A percentile compares a stretch with the other conserved stretches of the same genome.
Evolutionary conservation across 108 stramenopile genomes (phyloP).

Genomic region (Licmophora abbreviata): DNA sequence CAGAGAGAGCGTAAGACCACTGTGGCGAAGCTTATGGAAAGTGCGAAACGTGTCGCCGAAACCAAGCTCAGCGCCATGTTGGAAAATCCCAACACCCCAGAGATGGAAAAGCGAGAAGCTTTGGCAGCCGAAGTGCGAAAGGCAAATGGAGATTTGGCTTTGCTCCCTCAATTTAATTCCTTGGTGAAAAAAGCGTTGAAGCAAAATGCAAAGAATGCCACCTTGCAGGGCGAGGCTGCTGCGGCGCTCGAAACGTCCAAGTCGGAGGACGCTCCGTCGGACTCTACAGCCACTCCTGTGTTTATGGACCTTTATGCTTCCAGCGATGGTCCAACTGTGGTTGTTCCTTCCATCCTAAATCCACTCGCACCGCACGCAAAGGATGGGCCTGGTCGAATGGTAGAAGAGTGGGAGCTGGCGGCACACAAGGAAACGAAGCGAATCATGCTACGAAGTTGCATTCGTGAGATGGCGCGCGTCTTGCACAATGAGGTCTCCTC

Average conservation of each 20-base stretch:
- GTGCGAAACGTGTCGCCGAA: slow-evolving; percentile 3
- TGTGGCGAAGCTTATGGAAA: slow-evolving; percentile 1
- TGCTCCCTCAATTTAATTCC: no score
- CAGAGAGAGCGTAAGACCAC: slow-evolving; percentile 6
- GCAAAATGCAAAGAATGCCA: neutral
- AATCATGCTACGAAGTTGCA: slow-evolving; percentile 59
- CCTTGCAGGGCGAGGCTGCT: neutral
- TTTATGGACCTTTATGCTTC: slow-evolving; percentile 61
- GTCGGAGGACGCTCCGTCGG: neutral
- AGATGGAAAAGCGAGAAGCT: slow-evolving; percentile 9
- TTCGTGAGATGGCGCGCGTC: slow-evolving; percentile 35
- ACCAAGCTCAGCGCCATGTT: no score
- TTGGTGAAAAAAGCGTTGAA: no score
- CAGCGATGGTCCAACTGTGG: slow-evolving; percentile 23
- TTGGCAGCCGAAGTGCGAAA: no score
- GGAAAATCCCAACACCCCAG: no score
- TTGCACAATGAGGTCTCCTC: slow-evolving; percentile 20
- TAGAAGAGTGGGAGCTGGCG: slow-evolving; percentile 77
- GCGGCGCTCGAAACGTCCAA: neutral
- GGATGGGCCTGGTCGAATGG: slow-evolving; percentile 65
- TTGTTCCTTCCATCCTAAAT: slow-evolving; percentile 54
- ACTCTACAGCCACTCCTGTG: slow-evolving; percentile 41
- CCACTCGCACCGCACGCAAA: slow-evolving; percentile 50
- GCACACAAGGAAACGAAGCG: slow-evolving; percentile 62
- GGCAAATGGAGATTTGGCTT: no score